These are phyloP conservation scores for Suillus cothurnatus DNA, from an alignment of 768 basidiomycete genomes.

Conservation along the genomic window DNA sequence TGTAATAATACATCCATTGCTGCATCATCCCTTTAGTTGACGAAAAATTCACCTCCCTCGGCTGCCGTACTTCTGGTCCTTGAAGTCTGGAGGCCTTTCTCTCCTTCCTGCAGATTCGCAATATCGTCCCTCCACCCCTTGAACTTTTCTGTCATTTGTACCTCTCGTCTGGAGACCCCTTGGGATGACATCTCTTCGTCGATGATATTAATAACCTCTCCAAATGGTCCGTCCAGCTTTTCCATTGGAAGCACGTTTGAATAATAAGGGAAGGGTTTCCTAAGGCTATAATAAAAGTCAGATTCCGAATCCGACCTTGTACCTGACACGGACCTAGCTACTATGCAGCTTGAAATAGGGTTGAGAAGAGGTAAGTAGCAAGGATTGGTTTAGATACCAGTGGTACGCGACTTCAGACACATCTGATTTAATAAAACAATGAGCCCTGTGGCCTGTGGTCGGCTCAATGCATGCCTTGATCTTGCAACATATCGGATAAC, in stretches of 20 bases:
- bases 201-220: constrained; percentile 45
- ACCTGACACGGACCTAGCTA: constrained; percentile 21
- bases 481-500: not conserved
- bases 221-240: constrained; percentile 46
- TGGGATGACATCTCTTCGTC: constrained; percentile 43
- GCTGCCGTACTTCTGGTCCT: constrained; percentile 4
- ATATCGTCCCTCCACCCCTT: constrained; percentile 45
- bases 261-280: constrained; percentile 53
- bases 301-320: constrained; percentile 23
- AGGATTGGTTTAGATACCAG: constrained; percentile 28
- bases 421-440: constrained; percentile 35
- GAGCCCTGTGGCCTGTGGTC: not conserved
- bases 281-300: constrained; percentile 24
- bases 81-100: not conserved
- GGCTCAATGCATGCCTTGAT: not conserved
- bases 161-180: constrained; percentile 36
- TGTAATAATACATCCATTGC: not conserved
- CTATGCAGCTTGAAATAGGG: constrained; percentile 23
- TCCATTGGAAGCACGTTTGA: constrained; percentile 43
- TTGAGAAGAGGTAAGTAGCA: not conserved
- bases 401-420: constrained; percentile 48
- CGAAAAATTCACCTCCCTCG: constrained; percentile 30
- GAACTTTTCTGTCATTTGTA: constrained; percentile 42
- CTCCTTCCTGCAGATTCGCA: constrained; percentile 28
- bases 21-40: constrained; percentile 17